Percentiles rank a stretch among this genome's conserved stretches.
Conservation (phyloP, 1,284 basidiomycete genomes). For the Pseudomicrostroma phylloplanum region DNA sequence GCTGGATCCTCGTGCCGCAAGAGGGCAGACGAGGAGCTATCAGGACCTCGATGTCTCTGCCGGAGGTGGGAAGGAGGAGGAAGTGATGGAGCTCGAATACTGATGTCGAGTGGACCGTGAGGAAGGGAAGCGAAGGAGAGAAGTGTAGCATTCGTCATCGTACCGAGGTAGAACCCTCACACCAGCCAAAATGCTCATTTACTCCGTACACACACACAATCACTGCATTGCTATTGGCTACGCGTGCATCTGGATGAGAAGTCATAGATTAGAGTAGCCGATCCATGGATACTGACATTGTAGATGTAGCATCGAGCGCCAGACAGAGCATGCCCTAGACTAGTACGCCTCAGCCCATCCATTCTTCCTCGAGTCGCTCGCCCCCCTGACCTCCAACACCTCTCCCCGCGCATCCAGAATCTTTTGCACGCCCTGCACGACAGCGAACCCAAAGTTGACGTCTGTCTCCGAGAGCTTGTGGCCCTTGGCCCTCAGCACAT, state of each 20-base stretch:
- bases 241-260: too few relatives aligned
- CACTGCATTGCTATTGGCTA: too few relatives aligned
- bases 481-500: conserved; percentile 21
- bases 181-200: too few relatives aligned
- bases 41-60: conserved; percentile 36
- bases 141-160: too few relatives aligned
- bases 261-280: too few relatives aligned
- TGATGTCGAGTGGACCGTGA: background rate
- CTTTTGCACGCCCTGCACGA: conserved; percentile 33
- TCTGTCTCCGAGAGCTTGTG: conserved; percentile 33
- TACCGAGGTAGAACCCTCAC: too few relatives aligned
- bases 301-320: too few relatives aligned
- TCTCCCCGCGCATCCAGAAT: conserved; percentile 12
- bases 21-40: conserved; percentile 21
- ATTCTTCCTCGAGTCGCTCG: conserved; percentile 40
- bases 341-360: conserved; percentile 36
- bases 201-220: too few relatives aligned
- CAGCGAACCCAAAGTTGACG: conserved; percentile 32
- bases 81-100: conserved; percentile 16
- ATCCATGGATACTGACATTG: too few relatives aligned
- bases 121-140: too few relatives aligned
- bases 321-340: conserved; percentile 6
- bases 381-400: conserved; percentile 20
- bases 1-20: conserved; percentile 27
- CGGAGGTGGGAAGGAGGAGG: conserved; percentile 19